These are phyloP conservation scores for Talaromyces ruber DNA, from an alignment of 495 filamentous ascomycete species.

Conservation along the genomic window DNA sequence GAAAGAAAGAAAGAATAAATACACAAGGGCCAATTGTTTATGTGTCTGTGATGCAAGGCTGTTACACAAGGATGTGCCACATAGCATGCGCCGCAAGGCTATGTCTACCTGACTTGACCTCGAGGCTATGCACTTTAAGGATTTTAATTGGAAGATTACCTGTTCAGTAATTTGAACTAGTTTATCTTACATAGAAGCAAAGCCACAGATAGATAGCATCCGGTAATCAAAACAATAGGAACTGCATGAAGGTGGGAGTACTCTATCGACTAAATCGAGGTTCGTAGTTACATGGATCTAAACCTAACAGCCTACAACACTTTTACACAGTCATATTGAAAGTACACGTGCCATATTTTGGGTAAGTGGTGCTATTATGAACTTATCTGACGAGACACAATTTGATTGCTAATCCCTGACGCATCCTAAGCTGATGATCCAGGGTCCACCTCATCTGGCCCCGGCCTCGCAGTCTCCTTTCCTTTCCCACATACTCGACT, in stretches of 20 bases:
- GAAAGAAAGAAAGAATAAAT: neutral
- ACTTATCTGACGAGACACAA: too few relatives aligned
- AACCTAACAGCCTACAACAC: too few relatives aligned
- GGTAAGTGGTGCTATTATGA: too few relatives aligned
- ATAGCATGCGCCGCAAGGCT: neutral
- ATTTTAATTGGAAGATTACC: neutral
- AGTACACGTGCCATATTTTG: too few relatives aligned
- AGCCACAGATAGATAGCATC: neutral
- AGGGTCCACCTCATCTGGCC: neutral
- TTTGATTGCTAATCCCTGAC: too few relatives aligned
- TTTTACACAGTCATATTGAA: too few relatives aligned
- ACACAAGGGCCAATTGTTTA: neutral
- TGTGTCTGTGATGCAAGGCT: neutral
- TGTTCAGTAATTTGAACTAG: too few relatives aligned
- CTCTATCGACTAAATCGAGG: too few relatives aligned
- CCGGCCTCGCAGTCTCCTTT: neutral
- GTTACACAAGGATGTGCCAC: constrained; percentile 4
- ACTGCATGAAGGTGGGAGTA: too few relatives aligned
- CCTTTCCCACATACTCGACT: neutral
- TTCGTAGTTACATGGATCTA: too few relatives aligned
- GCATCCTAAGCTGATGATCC: neutral
- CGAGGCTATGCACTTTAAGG: neutral
- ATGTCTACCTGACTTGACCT: constrained; percentile 1
- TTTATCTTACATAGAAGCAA: too few relatives aligned
- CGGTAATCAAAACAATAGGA: neutral